phyloP scores from a whole-genome alignment of 345 rosid genomes.

The Dimocarpus longan region DNA sequence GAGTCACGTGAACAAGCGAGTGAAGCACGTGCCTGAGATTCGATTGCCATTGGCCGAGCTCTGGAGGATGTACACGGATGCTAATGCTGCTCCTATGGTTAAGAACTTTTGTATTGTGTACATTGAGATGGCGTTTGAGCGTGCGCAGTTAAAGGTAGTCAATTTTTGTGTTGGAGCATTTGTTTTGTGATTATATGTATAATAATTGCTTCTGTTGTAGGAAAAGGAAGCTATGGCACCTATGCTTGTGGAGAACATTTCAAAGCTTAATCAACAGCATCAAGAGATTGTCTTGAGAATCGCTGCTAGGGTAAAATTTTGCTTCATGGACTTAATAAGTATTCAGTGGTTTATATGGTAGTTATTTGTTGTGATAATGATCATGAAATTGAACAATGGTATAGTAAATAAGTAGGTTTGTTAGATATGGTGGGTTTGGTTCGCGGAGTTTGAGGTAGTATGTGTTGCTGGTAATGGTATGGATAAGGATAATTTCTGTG shows the following conservation, averaged over 20 bases:
- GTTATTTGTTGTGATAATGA: background rate
- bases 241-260: slow-evolving; percentile 57
- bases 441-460: background rate
- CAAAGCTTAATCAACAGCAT: slow-evolving; percentile 80
- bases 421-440: background rate
- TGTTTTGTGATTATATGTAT: background rate
- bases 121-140: slow-evolving; percentile 96
- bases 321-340: slow-evolving; percentile 1
- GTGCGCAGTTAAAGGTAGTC: slow-evolving; percentile 57
- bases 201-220: slow-evolving; percentile 38
- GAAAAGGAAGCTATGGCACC: slow-evolving; percentile 84
- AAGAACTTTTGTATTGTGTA: slow-evolving; percentile 85
- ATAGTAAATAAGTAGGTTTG: background rate
- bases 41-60: slow-evolving; percentile 70
- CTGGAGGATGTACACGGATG: slow-evolving; percentile 67
- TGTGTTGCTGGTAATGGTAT: no score
- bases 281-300: slow-evolving; percentile 83
- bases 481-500: background rate
- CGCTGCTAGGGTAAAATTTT: slow-evolving; percentile 53
- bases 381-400: background rate
- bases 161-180: slow-evolving; percentile 17
- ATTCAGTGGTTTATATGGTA: background rate
- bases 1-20: slow-evolving; percentile 96
- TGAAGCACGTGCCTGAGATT: slow-evolving; percentile 80
- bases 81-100: slow-evolving; percentile 71